Evolutionary conservation across 306 rosid genomes (phyloP), one percentile per base, ranked within the genome.

Genomic region (Begonia loranthoides): DNA sequence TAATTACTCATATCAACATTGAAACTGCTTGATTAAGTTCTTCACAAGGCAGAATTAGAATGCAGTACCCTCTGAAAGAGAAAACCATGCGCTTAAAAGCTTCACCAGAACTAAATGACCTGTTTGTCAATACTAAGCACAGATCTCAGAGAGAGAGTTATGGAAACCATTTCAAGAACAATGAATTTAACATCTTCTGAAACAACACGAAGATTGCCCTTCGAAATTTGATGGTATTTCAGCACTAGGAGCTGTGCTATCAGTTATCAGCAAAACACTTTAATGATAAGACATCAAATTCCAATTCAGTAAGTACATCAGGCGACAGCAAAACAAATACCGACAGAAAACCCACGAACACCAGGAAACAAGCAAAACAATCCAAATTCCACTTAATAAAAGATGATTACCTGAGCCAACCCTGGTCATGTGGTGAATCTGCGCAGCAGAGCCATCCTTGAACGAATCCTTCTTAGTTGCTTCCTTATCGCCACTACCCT

Each of bases 401-500:
- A 7, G 50, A 50, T 17, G 21, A 60, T 6, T 50, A 90, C 99
- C 99, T 64, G 92, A 78, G 72, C 64, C 51, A 57, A 67, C 80
- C 75, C 95, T 76, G 58, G 15, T 86, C 22, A 73, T 73, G 68
- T 69, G 87, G 54, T 82, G 81, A 62, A 87, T 66, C 71, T 78
- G 95, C 73, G 77, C 52, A 69, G 72, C 52, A 57, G 94, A 72
- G 70, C 79, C 77, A 49, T 86, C 94, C 60, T 82, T 86, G 36
- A 63, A 72, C 49, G 90, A 76, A 28, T 86, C 95, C 66, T 86
- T 86, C 57, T 74, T 78, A 10, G 57, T 43, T 56, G 73, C 78
- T 70, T 82, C 92, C 66, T 86, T 90, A 2, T 70, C 78, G 50
- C 62, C 79, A 56, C 68, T 67, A 45, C 62, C 86, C 63, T 68